Percentiles rank a stretch among this genome's conserved stretches.
These are phyloP conservation scores for Spathaspora girioi DNA, from an alignment of 805 yeast genomes.

Conservation along the genomic window DNA sequence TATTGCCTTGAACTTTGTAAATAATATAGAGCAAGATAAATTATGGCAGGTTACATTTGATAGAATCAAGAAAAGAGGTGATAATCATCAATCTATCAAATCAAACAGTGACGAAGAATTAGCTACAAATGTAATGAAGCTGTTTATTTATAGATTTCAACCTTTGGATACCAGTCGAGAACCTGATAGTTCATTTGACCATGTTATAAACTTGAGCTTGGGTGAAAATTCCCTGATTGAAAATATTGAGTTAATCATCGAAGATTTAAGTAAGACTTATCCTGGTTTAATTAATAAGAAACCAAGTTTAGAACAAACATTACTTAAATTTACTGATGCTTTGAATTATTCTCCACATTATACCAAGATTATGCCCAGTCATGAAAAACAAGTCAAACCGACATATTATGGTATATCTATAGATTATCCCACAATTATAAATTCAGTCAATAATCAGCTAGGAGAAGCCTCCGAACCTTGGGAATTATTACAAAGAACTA, in stretches of 20 bases:
- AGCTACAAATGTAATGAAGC: constrained; percentile 63
- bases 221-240: constrained; percentile 31
- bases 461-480: constrained; percentile 14
- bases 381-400: not conserved
- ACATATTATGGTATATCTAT: constrained; percentile 8
- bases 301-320: constrained; percentile 42
- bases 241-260: constrained; percentile 46
- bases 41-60: constrained; percentile 51
- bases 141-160: constrained; percentile 70
- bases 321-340: constrained; percentile 50
- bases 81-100: constrained; percentile 83
- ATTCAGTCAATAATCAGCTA: constrained; percentile 4
- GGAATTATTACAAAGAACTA: constrained; percentile 19
- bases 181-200: constrained; percentile 71
- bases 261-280: constrained; percentile 30
- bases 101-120: constrained; percentile 43
- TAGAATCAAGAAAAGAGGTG: constrained; percentile 70
- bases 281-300: constrained; percentile 37
- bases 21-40: constrained; percentile 19
- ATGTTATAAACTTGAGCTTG: constrained; percentile 55
- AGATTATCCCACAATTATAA: constrained; percentile 13
- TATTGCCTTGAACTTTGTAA: constrained; percentile 66
- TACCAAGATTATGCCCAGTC: constrained; percentile 29
- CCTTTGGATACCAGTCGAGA: constrained; percentile 39
- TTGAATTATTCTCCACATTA: constrained; percentile 50